These are phyloP conservation scores for Hericium rajendrae DNA, from an alignment of 768 basidiomycete genomes.

Conservation along the genomic window DNA sequence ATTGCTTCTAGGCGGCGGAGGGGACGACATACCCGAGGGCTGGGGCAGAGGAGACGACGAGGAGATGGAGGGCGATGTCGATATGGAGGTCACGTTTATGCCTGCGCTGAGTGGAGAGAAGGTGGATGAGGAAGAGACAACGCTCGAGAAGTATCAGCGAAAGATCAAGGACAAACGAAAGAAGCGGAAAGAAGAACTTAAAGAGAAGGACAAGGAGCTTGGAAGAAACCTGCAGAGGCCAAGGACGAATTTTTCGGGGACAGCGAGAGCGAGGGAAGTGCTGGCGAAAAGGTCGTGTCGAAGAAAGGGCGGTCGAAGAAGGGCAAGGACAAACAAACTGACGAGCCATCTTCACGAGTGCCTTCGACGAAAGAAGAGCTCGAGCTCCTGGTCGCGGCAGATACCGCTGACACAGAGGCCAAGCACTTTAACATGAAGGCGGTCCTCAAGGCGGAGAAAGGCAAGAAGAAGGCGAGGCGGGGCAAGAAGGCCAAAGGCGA, in stretches of 20 bases:
- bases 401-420: slow-evolving; percentile 42
- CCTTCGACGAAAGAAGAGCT: slow-evolving; percentile 54
- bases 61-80: slow-evolving; percentile 42
- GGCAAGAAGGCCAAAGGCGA: slow-evolving; percentile 34
- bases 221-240: slow-evolving; percentile 7
- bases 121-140: slow-evolving; percentile 66
- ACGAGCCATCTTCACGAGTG: slow-evolving; percentile 2
- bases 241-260: slow-evolving; percentile 76
- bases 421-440: slow-evolving; percentile 88
- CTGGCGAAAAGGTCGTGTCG: slow-evolving; percentile 4
- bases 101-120: slow-evolving; percentile 61
- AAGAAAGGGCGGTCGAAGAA: slow-evolving; percentile 5
- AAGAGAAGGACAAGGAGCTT: slow-evolving; percentile 27
- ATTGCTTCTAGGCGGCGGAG: slow-evolving; percentile 57
- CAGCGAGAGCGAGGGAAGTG: slow-evolving; percentile 28
- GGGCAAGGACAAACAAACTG: slow-evolving; percentile 2
- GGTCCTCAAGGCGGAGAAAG: slow-evolving; percentile 80
- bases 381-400: slow-evolving; percentile 48
- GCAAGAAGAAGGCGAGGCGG: slow-evolving; percentile 25
- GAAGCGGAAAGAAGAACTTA: slow-evolving; percentile 61
- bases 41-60: slow-evolving; percentile 48
- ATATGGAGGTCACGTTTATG: slow-evolving; percentile 94
- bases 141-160: slow-evolving; percentile 79
- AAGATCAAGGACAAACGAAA: slow-evolving; percentile 87
- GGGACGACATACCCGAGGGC: slow-evolving; percentile 72